These are phyloP conservation scores for Oehlia diaphana DNA, from an alignment of 192 early-diverging fungal species.

Conservation along the genomic window DNA sequence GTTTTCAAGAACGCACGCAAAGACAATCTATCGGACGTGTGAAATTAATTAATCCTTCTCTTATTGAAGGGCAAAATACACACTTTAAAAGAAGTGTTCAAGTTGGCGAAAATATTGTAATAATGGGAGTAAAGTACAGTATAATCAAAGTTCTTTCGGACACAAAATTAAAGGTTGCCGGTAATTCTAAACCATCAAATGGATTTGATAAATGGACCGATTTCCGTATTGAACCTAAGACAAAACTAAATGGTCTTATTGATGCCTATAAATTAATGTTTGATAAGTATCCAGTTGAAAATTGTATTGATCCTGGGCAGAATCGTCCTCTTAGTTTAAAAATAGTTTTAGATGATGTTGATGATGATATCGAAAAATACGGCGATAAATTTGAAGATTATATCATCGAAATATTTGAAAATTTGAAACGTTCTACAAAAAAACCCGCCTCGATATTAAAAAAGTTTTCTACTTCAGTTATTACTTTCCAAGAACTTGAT, in stretches of 20 bases:
- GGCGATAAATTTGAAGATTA: slow-evolving; percentile 20
- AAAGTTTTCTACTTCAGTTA: background rate
- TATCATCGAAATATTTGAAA: background rate
- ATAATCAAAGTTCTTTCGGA: slow-evolving; percentile 22
- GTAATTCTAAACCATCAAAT: background rate
- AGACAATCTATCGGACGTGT: background rate
- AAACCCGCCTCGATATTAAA: background rate
- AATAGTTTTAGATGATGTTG: background rate
- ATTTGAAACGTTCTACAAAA: slow-evolving; percentile 2
- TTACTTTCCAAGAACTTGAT: slow-evolving; percentile 10
- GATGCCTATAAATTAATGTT: slow-evolving; percentile 12
- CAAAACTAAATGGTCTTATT: slow-evolving; percentile 10
- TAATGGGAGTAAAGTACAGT: slow-evolving; percentile 1
- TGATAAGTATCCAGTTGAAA: slow-evolving; percentile 11
- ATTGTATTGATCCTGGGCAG: background rate
- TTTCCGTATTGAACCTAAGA: slow-evolving; percentile 10
- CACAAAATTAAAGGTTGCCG: slow-evolving; percentile 2
- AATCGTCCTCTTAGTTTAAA: slow-evolving; percentile 1
- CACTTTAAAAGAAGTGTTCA: slow-evolving; percentile 2
- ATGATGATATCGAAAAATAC: background rate
- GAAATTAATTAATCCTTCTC: background rate
- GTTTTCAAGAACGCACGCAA: background rate
- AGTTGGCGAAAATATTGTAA: slow-evolving; percentile 6
- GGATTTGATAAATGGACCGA: background rate
- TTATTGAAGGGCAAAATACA: slow-evolving; percentile 14